Evolutionary conservation across 345 rosid genomes (phyloP).

Genomic region (Lepidium sativum): DNA sequence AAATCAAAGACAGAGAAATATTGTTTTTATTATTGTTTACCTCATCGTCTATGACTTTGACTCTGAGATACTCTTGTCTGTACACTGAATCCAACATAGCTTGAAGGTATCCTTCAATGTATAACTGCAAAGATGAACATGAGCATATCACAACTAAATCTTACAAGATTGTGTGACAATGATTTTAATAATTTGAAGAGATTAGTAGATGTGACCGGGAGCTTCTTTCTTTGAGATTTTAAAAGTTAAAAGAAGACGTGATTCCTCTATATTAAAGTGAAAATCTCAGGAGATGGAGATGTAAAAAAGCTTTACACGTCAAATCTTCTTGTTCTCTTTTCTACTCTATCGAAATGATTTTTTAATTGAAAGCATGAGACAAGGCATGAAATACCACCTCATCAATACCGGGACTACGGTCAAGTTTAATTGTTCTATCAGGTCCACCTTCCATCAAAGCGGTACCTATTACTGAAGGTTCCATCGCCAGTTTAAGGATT

Average conservation of each 20-base stretch:
- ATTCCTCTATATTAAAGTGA: neutral
- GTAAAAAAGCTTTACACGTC: neutral
- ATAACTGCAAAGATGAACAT: conserved; percentile 44
- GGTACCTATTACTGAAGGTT: conserved; percentile 75
- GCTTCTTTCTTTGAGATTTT: neutral
- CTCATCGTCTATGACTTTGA: conserved; percentile 87
- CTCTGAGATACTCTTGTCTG: conserved; percentile 89
- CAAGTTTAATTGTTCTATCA: conserved; percentile 80
- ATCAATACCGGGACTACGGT: conserved; percentile 75
- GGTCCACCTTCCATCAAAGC: conserved; percentile 92
- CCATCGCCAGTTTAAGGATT: conserved; percentile 88
- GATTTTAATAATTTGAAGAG: conserved; percentile 1
- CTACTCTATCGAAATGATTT: neutral
- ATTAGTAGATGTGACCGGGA: neutral
- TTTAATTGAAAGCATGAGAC: neutral
- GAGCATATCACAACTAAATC: conserved; percentile 6
- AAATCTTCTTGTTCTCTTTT: neutral
- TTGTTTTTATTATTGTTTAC: conserved; percentile 25
- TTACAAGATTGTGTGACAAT: neutral
- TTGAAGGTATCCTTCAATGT: conserved; percentile 92
- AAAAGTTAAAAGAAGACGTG: neutral
- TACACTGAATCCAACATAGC: conserved; percentile 88
- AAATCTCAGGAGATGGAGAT: neutral
- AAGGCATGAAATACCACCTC: conserved; percentile 46
- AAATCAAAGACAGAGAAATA: neutral